Percentiles rank a stretch among this genome's conserved stretches.
Conservation (phyloP, 1,284 basidiomycete species). For the Irpex sp. region DNA sequence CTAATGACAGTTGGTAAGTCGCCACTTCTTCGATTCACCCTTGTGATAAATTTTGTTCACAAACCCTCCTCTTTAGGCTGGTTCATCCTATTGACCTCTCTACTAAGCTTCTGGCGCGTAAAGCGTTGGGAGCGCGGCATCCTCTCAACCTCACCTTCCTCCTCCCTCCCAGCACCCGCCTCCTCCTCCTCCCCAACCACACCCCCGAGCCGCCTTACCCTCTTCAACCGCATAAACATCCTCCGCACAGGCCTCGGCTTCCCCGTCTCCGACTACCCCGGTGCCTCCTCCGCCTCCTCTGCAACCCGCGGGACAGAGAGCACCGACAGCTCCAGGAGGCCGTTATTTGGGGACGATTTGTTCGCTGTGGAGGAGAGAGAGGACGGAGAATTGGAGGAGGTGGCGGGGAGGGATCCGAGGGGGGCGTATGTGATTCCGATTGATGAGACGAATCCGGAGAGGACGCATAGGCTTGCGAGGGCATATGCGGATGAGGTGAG, state of each 20-base stretch:
- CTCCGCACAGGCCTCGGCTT: constrained; percentile 47
- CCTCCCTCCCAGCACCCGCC: constrained; percentile 27
- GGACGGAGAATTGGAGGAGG: constrained; percentile 20
- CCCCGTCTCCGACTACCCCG: constrained; percentile 23
- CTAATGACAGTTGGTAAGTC: constrained; percentile 83
- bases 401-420: constrained; percentile 12
- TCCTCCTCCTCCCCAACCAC: constrained; percentile 21
- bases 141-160: constrained; percentile 33
- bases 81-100: constrained; percentile 86
- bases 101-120: constrained; percentile 90
- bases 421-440: constrained; percentile 39
- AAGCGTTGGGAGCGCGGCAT: constrained; percentile 84
- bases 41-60: not conserved
- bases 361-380: constrained; percentile 20
- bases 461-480: constrained; percentile 39
- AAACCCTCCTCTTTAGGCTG: constrained; percentile 50
- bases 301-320: not conserved
- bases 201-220: constrained; percentile 23
- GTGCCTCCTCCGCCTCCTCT: not conserved
- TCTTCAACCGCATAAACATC: constrained; percentile 35
- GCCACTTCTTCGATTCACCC: not conserved
- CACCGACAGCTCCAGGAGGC: not conserved
- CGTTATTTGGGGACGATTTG: not conserved
- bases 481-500: constrained; percentile 53
- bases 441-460: constrained; percentile 43